Evolutionary conservation across 768 basidiomycete species (phyloP).

Genomic region (Boletus patriciae): DNA sequence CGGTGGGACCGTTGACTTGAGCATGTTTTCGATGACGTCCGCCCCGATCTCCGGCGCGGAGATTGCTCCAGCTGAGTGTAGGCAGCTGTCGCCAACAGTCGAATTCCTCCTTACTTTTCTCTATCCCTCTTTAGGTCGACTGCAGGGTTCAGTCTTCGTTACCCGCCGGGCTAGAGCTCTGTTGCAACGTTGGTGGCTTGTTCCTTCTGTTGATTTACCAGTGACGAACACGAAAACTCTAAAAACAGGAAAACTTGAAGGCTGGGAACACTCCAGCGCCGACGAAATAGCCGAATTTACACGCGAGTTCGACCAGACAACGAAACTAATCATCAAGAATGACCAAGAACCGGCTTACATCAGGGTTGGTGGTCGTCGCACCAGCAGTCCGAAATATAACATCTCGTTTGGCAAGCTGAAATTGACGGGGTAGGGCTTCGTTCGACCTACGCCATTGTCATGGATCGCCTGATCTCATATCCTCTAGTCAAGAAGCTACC

Average conservation of each 20-base stretch:
- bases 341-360: slow-evolving; percentile 7
- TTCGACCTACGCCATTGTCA: not conserved
- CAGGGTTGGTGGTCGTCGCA: slow-evolving; percentile 6
- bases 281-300: slow-evolving; percentile 1
- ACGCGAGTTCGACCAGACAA: slow-evolving; percentile 2
- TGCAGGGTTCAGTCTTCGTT: slow-evolving; percentile 50
- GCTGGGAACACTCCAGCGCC: not conserved
- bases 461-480: not conserved
- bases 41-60: slow-evolving; percentile 32
- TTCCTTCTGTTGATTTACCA: not conserved
- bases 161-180: not conserved
- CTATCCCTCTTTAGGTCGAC: slow-evolving; percentile 35
- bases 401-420: slow-evolving; percentile 10
- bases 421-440: slow-evolving; percentile 11
- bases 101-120: not conserved
- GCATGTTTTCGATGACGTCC: slow-evolving; percentile 33
- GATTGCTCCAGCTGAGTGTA: slow-evolving; percentile 33
- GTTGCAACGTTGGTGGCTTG: not conserved
- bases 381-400: not conserved
- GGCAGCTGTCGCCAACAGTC: not conserved
- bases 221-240: not conserved
- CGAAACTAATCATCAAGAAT: slow-evolving; percentile 5
- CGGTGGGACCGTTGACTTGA: slow-evolving; percentile 35
- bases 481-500: slow-evolving; percentile 7
- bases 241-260: not conserved